Evolutionary conservation across 352 stramenopile species (phyloP), one percentile per base, ranked within the genome.

Genomic region (Globisporangium abappressorium): DNA sequence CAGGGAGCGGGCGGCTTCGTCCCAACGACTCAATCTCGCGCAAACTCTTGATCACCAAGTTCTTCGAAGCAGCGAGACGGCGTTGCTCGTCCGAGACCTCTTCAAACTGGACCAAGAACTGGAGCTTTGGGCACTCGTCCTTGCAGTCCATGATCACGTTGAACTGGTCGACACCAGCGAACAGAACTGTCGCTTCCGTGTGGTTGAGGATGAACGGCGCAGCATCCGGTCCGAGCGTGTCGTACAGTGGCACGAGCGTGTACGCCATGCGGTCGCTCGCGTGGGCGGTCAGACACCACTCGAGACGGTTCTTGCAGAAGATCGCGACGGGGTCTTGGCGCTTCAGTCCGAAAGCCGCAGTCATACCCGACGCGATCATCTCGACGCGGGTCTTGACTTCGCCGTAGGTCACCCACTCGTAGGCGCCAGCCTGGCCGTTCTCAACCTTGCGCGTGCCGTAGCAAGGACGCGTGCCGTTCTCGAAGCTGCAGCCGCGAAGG

Each of bases 201-300:
- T 95, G 84, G 73, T 91, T 90, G 41, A 85, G 69, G 53, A 95
- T 92, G 64, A 69, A 91, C 22, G 84, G 82, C 54, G 91, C 78
- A 1, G 82, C 85, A 24, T 90, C 82, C 4, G 84, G 77, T 2
- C 87, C 85, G 6, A 94, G 78, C 64, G 86, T 94, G 68, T 94
- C 84, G 69, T 94, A 94, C 14, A 94, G 77, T 58, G 87, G 87
- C 57, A 93, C 85, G 30, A 91, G 65, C 51, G 77, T 65, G 70
- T 85, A 93, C 46, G 75, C 70, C 82, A 85, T 87, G 73, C 79
- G 82, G 71, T 91, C 79, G 61, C 73, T 84, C 6, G 79, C 82
- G 55, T 89, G 82, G 14, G 75, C 66, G 6, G 74, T 72, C 6
- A 93, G 65, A 56, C 73, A 81, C 85, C 85, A 93, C 73, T 93